phyloP scores from a whole-genome alignment of 1,139 yeast species.

The Pichia sp. region DNA sequence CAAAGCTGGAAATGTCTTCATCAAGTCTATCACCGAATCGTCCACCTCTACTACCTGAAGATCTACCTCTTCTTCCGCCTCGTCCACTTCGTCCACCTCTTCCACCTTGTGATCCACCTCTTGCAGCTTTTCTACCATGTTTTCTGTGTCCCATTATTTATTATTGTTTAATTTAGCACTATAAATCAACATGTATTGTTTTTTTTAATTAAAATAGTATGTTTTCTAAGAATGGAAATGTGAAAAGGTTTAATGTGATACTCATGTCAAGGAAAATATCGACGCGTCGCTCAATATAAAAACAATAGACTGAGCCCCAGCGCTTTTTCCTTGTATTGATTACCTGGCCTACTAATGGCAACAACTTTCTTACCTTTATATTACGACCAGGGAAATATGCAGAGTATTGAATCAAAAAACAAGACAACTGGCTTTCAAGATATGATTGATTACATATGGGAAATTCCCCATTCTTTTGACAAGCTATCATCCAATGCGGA shows the following conservation, averaged over 20 bases:
- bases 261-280: not conserved
- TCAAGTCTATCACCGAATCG: conserved; percentile 22
- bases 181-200: not conserved
- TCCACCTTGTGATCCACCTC: conserved; percentile 11
- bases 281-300: not conserved
- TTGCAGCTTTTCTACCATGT: not conserved
- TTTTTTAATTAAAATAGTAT: not conserved
- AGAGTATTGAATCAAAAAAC: not conserved
- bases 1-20: conserved; percentile 7
- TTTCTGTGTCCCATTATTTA: not conserved
- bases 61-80: conserved; percentile 3
- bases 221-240: not conserved
- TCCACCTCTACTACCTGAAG: conserved; percentile 14
- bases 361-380: too few relatives aligned
- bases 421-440: conserved; percentile 31
- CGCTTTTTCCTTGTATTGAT: not conserved
- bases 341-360: not conserved
- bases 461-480: conserved; percentile 14
- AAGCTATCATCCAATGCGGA: conserved; percentile 3
- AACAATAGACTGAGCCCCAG: not conserved
- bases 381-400: not conserved
- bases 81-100: conserved; percentile 21
- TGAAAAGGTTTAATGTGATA: not conserved
- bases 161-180: not conserved
- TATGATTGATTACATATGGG: conserved; percentile 35